Evolutionary conservation across 2,329 filamentous ascomycete species (phyloP), one percentile per base, ranked within the genome.

Genomic region (Septoria petroselini): DNA sequence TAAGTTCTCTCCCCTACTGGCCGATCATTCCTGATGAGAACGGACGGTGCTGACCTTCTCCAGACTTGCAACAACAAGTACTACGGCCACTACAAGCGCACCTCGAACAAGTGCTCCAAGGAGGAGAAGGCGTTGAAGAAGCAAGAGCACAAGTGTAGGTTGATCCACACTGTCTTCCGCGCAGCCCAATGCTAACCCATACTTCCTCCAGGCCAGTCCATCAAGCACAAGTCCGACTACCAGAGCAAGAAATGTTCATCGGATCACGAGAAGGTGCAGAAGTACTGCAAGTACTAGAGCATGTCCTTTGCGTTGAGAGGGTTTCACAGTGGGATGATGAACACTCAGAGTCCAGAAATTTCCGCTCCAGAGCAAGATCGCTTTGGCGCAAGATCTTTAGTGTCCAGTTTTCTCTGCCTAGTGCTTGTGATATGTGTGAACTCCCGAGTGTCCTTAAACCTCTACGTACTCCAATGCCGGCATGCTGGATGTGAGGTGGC

Each of bases 281-380:
- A 41, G 12, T 12, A 48, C 34, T 40, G 39, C 34, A 7, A 41
- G 12, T 17, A 33, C 25, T 48, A 12, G 30, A 33, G 14, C 4
- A n/a, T 33, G 14, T n/a, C n/a, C n/a, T n/a, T n/a, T n/a, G n/a
- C n/a, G n/a, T n/a, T n/a, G n/a, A n/a, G n/a, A n/a, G n/a, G n/a
- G n/a, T n/a, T n/a, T n/a, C n/a, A n/a, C n/a, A n/a, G n/a, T n/a
- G n/a, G n/a, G n/a, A n/a, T n/a, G n/a, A n/a, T n/a, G n/a, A n/a
- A n/a, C n/a, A n/a, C n/a, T n/a, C n/a, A n/a, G n/a, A n/a, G n/a
- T n/a, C n/a, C n/a, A n/a, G n/a, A n/a, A n/a, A n/a, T n/a, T n/a
- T n/a, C n/a, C 4, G 30, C 30, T 80, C 76, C 0, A 78, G 75
- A 0, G 79, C 78, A 51, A 82, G 70, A 64, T 25, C 77, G 75